Percentiles rank a stretch among this genome's conserved stretches.
These are phyloP conservation scores for Umbilicaria muhlenbergii DNA, from an alignment of 495 filamentous ascomycete genomes.

Conservation along the genomic window DNA sequence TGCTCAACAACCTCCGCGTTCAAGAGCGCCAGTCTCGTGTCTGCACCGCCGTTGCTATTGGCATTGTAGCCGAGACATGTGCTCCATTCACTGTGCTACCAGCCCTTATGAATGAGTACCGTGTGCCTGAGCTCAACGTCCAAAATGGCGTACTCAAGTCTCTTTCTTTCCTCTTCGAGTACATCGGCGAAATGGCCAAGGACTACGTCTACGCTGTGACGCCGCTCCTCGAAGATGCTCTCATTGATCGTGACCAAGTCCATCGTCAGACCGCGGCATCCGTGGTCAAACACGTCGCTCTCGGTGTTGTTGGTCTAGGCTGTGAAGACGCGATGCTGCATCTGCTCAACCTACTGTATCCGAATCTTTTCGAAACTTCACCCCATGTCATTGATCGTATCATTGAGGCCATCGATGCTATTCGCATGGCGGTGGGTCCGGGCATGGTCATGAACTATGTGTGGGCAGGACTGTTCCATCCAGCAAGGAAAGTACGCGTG, in stretches of 20 bases:
- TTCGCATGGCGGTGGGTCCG: constrained; percentile 83
- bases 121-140: constrained; percentile 94
- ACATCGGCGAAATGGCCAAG: constrained; percentile 99
- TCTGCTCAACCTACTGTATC: constrained; percentile 87
- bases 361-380: constrained; percentile 95
- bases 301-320: constrained; percentile 91
- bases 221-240: constrained; percentile 90
- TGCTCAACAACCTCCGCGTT: constrained; percentile 92
- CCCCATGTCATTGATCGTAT: constrained; percentile 98
- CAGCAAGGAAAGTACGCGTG: constrained; percentile 78
- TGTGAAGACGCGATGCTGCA: constrained; percentile 98
- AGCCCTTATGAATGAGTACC: constrained; percentile 98
- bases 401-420: constrained; percentile 92
- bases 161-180: constrained; percentile 94
- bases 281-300: constrained; percentile 93
- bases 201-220: constrained; percentile 98
- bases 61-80: constrained; percentile 99
- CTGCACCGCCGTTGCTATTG: constrained; percentile 96
- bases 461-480: constrained; percentile 95
- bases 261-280: constrained; percentile 92
- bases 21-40: constrained; percentile 97
- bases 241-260: constrained; percentile 96
- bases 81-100: constrained; percentile 98
- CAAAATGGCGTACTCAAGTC: constrained; percentile 98
- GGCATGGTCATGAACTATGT: constrained; percentile 92